Evolutionary conservation across 805 yeast species (phyloP).

Genomic region (Starmerella apis): DNA sequence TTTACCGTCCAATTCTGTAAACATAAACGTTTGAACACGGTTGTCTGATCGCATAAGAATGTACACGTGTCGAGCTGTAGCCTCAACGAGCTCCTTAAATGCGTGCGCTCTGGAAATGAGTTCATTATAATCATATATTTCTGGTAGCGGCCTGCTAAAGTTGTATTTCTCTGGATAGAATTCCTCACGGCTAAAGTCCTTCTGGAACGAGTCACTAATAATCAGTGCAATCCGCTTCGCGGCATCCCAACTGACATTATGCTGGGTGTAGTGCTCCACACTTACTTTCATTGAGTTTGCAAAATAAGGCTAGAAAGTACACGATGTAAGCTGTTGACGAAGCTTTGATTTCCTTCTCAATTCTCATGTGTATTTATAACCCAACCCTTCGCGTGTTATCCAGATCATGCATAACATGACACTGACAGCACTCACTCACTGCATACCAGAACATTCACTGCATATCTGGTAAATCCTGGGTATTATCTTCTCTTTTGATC

Average conservation of each 20-base stretch:
- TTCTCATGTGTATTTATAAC: too few relatives aligned
- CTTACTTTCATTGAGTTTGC: background rate
- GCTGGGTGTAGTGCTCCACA: background rate
- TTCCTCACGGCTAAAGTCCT: constrained; percentile 14
- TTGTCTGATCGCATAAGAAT: constrained; percentile 7
- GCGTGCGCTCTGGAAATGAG: background rate
- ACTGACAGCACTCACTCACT: too few relatives aligned
- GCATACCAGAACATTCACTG: too few relatives aligned
- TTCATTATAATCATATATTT: background rate
- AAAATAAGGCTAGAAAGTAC: background rate
- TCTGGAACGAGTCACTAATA: constrained; percentile 14
- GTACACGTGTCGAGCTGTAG: constrained; percentile 9
- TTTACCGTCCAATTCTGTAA: background rate
- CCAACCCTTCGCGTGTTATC: too few relatives aligned
- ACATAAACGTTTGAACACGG: constrained; percentile 3
- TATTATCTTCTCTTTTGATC: too few relatives aligned
- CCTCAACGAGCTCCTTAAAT: constrained; percentile 5
- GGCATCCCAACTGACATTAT: constrained; percentile 11
- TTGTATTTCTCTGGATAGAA: constrained; percentile 10
- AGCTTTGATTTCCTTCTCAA: too few relatives aligned
- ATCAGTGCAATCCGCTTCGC: constrained; percentile 11
- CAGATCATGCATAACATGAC: too few relatives aligned
- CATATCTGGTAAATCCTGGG: too few relatives aligned
- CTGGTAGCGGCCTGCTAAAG: constrained; percentile 4
- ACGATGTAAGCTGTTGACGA: background rate